These are phyloP conservation scores for Trichoderma sp. DNA, from an alignment of 2,329 filamentous ascomycete species.

Conservation along the genomic window DNA sequence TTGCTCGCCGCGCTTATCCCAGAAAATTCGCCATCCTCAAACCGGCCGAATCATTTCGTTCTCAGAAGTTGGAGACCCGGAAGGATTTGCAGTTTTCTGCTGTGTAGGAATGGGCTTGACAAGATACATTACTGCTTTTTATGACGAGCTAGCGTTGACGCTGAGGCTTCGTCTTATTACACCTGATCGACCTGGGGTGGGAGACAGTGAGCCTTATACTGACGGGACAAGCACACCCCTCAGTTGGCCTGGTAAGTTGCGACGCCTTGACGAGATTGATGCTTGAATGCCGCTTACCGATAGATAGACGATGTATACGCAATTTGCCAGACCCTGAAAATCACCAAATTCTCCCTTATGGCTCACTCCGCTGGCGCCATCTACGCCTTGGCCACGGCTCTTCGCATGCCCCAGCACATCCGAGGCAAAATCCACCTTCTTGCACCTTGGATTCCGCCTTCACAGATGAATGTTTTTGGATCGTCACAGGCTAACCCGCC, in stretches of 20 bases:
- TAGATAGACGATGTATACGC: constrained; percentile 74
- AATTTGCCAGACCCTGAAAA: constrained; percentile 87
- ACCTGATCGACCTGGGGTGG: constrained; percentile 88
- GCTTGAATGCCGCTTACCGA: constrained; percentile 22
- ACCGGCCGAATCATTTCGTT: constrained; percentile 90
- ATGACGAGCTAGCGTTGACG: constrained; percentile 89
- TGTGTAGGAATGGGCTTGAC: constrained; percentile 98
- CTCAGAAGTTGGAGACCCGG: constrained; percentile 90
- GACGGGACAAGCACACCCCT: constrained; percentile 83
- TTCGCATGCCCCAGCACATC: constrained; percentile 95
- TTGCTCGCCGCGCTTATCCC: constrained; percentile 77
- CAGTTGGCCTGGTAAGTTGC: constrained; percentile 79
- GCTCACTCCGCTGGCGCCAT: constrained; percentile 98
- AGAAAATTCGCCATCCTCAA: constrained; percentile 81
- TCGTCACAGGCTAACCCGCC: constrained; percentile 72
- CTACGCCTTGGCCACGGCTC: constrained; percentile 89
- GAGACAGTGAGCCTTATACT: constrained; percentile 81
- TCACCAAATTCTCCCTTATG: constrained; percentile 93
- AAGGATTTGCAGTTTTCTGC: constrained; percentile 89
- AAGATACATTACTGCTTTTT: constrained; percentile 93
- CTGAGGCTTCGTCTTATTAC: constrained; percentile 89
- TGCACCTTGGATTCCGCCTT: constrained; percentile 96
- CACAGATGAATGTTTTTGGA: constrained; percentile 79
- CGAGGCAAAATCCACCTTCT: constrained; percentile 90
- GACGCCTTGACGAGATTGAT: neutral